phyloP scores from a whole-genome alignment of 2,329 filamentous ascomycete genomes.

The Tympanopsis confertula region DNA sequence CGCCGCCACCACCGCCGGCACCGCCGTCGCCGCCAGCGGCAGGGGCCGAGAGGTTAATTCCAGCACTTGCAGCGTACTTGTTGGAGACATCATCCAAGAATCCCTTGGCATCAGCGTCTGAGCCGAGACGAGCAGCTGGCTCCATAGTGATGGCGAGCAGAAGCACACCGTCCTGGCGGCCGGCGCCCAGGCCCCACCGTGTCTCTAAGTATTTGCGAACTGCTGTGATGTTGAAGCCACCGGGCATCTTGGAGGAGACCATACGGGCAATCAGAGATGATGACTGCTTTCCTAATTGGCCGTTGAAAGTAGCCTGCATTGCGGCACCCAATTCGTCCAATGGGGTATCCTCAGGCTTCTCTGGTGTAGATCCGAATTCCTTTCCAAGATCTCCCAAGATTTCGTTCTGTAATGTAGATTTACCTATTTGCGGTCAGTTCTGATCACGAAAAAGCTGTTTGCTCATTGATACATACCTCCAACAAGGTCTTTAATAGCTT shows the following conservation, averaged over 20 bases:
- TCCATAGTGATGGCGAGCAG: slow-evolving; percentile 11
- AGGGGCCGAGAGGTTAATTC: slow-evolving; percentile 71
- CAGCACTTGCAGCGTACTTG: slow-evolving; percentile 76
- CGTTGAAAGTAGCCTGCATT: slow-evolving; percentile 15
- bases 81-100: slow-evolving; percentile 82
- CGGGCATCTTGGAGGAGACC: slow-evolving; percentile 16
- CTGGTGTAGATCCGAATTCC: slow-evolving; percentile 26
- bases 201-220: slow-evolving; percentile 10
- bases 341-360: slow-evolving; percentile 23
- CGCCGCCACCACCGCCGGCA: slow-evolving; percentile 52
- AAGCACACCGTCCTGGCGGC: slow-evolving; percentile 8
- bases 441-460: slow-evolving; percentile 2
- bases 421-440: slow-evolving; percentile 9
- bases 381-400: slow-evolving; percentile 25
- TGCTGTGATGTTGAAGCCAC: slow-evolving; percentile 10
- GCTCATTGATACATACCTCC: slow-evolving; percentile 9
- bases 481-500: slow-evolving; percentile 19
- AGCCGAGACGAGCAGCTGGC: slow-evolving; percentile 58
- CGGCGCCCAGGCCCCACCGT: slow-evolving; percentile 13
- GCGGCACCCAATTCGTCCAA: slow-evolving; percentile 16
- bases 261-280: slow-evolving; percentile 5
- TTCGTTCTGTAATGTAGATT: slow-evolving; percentile 31
- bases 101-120: slow-evolving; percentile 80
- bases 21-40: slow-evolving; percentile 52
- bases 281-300: slow-evolving; percentile 5